A percentile compares a stretch with the other conserved stretches of the same genome.
phyloP scores from a whole-genome alignment of 108 stramenopile species.

The Nannochloropsis salina region DNA sequence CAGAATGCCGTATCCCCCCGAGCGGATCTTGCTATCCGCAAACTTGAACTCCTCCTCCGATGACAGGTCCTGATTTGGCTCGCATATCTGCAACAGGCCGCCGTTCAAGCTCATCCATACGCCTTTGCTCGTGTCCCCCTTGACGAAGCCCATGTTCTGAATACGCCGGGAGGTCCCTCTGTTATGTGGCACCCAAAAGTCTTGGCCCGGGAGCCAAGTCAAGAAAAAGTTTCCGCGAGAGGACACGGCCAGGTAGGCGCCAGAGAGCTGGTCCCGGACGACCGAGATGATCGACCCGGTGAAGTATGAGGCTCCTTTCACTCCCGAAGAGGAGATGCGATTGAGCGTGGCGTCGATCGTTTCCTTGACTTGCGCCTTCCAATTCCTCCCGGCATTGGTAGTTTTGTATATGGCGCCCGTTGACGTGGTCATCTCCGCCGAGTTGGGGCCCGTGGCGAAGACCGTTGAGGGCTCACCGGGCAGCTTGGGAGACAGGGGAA shows the following conservation, averaged over 20 bases:
- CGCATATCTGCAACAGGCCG: slow-evolving; percentile 60
- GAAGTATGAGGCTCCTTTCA: slow-evolving; percentile 87
- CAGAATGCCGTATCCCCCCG: slow-evolving; percentile 92
- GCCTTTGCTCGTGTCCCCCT: slow-evolving; percentile 79
- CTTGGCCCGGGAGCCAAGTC: slow-evolving; percentile 91
- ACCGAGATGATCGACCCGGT: slow-evolving; percentile 70
- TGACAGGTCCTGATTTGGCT: slow-evolving; percentile 32
- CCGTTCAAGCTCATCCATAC: slow-evolving; percentile 96
- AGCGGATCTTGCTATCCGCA: slow-evolving; percentile 79
- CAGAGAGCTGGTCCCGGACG: slow-evolving; percentile 59
- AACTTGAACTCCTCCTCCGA: slow-evolving; percentile 62
- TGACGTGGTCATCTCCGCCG: slow-evolving; percentile 91
- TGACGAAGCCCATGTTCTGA: slow-evolving; percentile 93
- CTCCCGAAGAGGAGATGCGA: slow-evolving; percentile 76
- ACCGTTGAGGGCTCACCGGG: slow-evolving; percentile 88
- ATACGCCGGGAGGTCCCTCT: slow-evolving; percentile 86
- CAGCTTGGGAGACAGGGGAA: slow-evolving; percentile 90
- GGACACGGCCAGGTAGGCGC: slow-evolving; percentile 78
- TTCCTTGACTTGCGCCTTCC: slow-evolving; percentile 93
- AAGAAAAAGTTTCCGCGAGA: slow-evolving; percentile 95
- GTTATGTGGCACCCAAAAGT: slow-evolving; percentile 98
- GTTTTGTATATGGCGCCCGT: slow-evolving; percentile 85
- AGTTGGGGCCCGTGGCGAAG: slow-evolving; percentile 69
- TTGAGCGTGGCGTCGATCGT: slow-evolving; percentile 95
- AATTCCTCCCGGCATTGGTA: slow-evolving; percentile 88